These are phyloP conservation scores for Leccinellum luteum DNA, from an alignment of 768 basidiomycete genomes.

Conservation along the genomic window DNA sequence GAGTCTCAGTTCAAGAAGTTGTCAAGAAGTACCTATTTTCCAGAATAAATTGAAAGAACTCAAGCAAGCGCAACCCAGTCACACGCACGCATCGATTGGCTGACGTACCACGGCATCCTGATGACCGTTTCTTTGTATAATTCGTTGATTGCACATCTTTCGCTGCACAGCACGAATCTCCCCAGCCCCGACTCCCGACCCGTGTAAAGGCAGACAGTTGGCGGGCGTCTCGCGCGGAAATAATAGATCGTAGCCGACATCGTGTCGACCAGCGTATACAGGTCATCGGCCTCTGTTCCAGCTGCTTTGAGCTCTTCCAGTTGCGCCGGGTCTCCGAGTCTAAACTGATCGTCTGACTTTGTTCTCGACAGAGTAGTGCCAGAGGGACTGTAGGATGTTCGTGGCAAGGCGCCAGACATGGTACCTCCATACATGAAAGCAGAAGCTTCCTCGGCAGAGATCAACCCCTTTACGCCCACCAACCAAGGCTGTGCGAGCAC, in stretches of 20 bases:
- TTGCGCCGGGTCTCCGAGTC: slow-evolving; percentile 17
- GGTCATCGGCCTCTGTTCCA: background rate
- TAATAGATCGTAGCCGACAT: slow-evolving; percentile 22
- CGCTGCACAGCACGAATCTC: slow-evolving; percentile 22
- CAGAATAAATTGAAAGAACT: background rate
- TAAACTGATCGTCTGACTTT: slow-evolving; percentile 8
- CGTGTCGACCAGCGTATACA: slow-evolving; percentile 27
- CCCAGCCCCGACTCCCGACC: slow-evolving; percentile 22
- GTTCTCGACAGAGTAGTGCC: slow-evolving; percentile 14
- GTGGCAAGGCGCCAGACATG: slow-evolving; percentile 3
- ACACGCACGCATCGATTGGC: slow-evolving; percentile 15
- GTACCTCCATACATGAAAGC: slow-evolving; percentile 12
- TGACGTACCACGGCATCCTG: slow-evolving; percentile 22
- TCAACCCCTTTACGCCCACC: slow-evolving; percentile 22
- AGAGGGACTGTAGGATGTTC: slow-evolving; percentile 17
- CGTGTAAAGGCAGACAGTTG: slow-evolving; percentile 25
- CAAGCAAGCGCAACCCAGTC: slow-evolving; percentile 23
- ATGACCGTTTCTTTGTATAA: slow-evolving; percentile 26
- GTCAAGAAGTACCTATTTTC: too few relatives aligned
- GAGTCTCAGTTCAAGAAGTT: too few relatives aligned
- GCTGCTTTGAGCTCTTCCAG: background rate
- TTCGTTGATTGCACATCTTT: slow-evolving; percentile 18
- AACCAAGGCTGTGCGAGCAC: slow-evolving; percentile 20
- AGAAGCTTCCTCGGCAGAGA: slow-evolving; percentile 23
- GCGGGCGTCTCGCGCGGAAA: slow-evolving; percentile 20